Base-by-base conservation (phyloP, 176 grass and related monocot genomes). In the Oryza australiensis region DNA sequence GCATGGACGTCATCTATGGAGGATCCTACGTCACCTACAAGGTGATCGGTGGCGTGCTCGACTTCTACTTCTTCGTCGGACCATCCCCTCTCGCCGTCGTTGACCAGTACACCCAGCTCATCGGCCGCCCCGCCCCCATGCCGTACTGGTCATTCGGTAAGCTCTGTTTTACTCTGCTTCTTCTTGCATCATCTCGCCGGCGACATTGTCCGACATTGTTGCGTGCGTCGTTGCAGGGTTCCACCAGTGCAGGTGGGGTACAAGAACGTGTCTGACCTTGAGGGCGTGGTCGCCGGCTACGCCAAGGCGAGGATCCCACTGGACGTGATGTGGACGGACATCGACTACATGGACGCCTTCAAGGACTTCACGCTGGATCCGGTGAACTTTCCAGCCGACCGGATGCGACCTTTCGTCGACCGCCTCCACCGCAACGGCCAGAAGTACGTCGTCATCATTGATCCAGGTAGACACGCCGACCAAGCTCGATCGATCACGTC, bases 311-410 rank as follows among this genome's bases (percentile, higher is more conserved):
- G 75, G 85, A 91, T 98, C 27, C 95, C 95, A 5, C 64, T 98
- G 16, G 95, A 98, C 72, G 92, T 94, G 13, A 94, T 98, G 95
- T 98, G 95, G 95, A 91, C 90, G 14, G 92, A 98, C 84, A 98
- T 98, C 26, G 95, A 98, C 82, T 88, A 98, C 92, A 98, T 98
- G 95, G 84, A 98, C 73, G 84, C 62, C 12, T 94, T 26, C 88
- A 87, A 94, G 81, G 95, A 98, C 75, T 98, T 94, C 78, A 98
- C 95, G 1, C 71, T 98, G 0, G 76, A 94, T 42, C 92, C 86
- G 2, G 68, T 91, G 26, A 98, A 98, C 64, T 98, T 98, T 49
- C 88, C 88, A 28, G 77, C 75, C 20, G 74, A 68, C 5, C 66
- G 67, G 6, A 79, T 98, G 80, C 88, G 80, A 2, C 63, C 27